Evolutionary conservation across 2,329 filamentous ascomycete genomes (phyloP).

Genomic region (Berkeleyomyces rouxiae): DNA sequence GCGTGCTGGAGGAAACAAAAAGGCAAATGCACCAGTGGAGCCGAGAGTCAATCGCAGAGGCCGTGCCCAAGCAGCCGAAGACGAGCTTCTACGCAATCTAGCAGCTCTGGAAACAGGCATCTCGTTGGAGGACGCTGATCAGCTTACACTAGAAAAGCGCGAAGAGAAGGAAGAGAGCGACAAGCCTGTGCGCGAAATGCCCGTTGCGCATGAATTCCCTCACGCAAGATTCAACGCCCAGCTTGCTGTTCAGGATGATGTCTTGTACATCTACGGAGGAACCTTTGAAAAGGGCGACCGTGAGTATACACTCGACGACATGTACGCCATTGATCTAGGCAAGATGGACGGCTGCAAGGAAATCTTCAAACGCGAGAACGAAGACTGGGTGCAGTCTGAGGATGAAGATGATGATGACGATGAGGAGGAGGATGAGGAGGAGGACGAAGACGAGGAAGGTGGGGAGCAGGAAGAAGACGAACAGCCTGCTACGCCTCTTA

Average conservation of each 20-base stretch:
- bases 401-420: conserved; percentile 45
- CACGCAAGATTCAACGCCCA: conserved; percentile 85
- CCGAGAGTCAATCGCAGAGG: conserved; percentile 44
- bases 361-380: conserved; percentile 65
- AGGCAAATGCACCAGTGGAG: conserved; percentile 29
- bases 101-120: conserved; percentile 67
- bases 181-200: conserved; percentile 42
- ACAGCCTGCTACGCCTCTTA: conserved; percentile 26
- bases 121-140: conserved; percentile 37
- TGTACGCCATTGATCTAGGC: conserved; percentile 84
- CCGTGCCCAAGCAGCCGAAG: conserved; percentile 78
- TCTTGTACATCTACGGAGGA: conserved; percentile 85
- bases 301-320: conserved; percentile 89
- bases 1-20: conserved; percentile 39
- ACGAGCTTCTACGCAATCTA: conserved; percentile 74
- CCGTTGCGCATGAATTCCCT: conserved; percentile 64
- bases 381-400: conserved; percentile 60
- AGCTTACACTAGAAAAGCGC: conserved; percentile 34
- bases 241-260: conserved; percentile 78
- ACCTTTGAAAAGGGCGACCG: conserved; percentile 90
- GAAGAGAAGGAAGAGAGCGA: conserved; percentile 30
- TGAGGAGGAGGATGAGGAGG: conserved; percentile 36
- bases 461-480: conserved; percentile 31
- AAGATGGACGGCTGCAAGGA: conserved; percentile 90
- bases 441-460: conserved; percentile 34